These are phyloP conservation scores for Dryadomyces quercus-mongolicae DNA, from an alignment of 2,329 filamentous ascomycete genomes.

Conservation along the genomic window DNA sequence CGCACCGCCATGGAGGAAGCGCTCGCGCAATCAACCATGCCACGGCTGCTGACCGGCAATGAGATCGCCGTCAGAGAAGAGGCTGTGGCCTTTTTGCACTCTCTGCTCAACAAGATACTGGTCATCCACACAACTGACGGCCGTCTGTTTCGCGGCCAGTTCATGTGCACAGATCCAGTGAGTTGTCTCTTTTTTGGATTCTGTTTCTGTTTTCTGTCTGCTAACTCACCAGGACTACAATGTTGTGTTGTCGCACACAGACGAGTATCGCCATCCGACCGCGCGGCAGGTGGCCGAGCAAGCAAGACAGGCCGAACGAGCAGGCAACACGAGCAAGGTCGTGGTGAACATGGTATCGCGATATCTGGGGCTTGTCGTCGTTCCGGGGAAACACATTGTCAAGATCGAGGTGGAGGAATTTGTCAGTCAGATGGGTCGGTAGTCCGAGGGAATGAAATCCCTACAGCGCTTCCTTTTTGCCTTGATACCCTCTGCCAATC, in stretches of 20 bases:
- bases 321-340: slow-evolving; percentile 28
- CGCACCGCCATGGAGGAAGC: neutral
- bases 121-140: slow-evolving; percentile 71
- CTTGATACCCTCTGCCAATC: too few species aligned
- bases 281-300: slow-evolving; percentile 29
- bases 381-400: slow-evolving; percentile 74
- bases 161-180: slow-evolving; percentile 92
- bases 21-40: neutral
- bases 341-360: slow-evolving; percentile 68
- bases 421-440: slow-evolving; percentile 36
- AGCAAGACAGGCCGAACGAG: slow-evolving; percentile 12
- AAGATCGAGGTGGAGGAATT: slow-evolving; percentile 84
- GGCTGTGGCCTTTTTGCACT: slow-evolving; percentile 35
- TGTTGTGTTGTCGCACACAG: slow-evolving; percentile 71
- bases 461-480: too few species aligned
- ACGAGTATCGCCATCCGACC: slow-evolving; percentile 77
- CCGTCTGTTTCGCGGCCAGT: slow-evolving; percentile 77
- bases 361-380: slow-evolving; percentile 78
- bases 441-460: too few species aligned
- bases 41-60: neutral
- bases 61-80: slow-evolving; percentile 1
- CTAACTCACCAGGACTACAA: slow-evolving; percentile 57
- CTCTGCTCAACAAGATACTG: slow-evolving; percentile 66
- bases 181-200: slow-evolving; percentile 10
- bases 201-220: neutral